These are phyloP conservation scores for Fusarium temperatum DNA, from an alignment of 2,329 filamentous ascomycete genomes.

Conservation along the genomic window DNA sequence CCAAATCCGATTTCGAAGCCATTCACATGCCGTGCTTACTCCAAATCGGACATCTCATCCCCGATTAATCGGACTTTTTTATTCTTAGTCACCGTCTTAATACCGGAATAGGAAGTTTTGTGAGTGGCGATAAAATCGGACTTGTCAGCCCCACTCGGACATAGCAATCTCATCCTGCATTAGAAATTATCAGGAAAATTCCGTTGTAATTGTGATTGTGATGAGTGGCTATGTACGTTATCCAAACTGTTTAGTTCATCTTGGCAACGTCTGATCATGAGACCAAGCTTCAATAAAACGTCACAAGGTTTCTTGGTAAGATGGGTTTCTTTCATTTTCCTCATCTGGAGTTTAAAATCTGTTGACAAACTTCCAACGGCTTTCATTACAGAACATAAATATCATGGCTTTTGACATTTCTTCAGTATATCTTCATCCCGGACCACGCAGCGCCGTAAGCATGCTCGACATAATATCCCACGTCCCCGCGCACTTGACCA, in stretches of 20 bases:
- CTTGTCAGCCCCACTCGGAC: background rate
- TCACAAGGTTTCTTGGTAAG: background rate
- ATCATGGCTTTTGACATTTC: background rate
- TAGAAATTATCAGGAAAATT: background rate
- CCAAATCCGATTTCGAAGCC: background rate
- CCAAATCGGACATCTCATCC: background rate
- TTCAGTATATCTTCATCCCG: background rate
- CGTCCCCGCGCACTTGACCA: background rate
- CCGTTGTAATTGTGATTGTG: background rate
- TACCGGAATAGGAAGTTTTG: background rate
- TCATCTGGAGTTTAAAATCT: background rate
- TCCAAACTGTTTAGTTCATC: background rate
- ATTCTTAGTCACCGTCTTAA: background rate
- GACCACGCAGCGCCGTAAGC: background rate
- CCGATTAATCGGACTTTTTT: background rate
- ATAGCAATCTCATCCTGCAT: background rate
- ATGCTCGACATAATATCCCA: conserved; percentile 2
- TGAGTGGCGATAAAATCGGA: background rate
- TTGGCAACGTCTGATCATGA: background rate
- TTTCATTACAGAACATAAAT: background rate
- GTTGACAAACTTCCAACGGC: background rate
- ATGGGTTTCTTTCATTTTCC: background rate
- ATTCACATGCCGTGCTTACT: background rate
- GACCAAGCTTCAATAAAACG: background rate
- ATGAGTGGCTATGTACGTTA: background rate